Evolutionary conservation across 257 asterid genomes (phyloP).

Genomic region (Anisodus tanguticus): DNA sequence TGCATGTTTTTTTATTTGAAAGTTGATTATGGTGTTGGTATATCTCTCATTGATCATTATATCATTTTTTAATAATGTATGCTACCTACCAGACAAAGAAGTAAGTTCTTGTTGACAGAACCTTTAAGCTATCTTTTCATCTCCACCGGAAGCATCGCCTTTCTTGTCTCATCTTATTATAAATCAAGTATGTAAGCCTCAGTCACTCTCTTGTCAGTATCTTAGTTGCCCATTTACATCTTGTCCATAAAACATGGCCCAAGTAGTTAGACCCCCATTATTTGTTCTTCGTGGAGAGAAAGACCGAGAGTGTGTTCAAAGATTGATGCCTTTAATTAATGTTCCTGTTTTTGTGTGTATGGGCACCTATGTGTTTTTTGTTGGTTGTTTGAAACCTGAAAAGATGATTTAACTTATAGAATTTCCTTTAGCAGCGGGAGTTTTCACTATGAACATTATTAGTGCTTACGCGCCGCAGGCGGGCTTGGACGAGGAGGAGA

Average conservation of each 20-base stretch:
- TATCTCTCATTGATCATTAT: neutral
- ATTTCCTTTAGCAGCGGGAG: neutral
- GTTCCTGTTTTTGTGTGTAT: neutral
- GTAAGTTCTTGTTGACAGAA: neutral
- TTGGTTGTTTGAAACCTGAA: neutral
- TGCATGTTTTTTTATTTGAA: constrained; percentile 6
- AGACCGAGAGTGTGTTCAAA: neutral
- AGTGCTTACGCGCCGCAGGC: too few relatives aligned
- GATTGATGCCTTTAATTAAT: neutral
- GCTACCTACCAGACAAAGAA: neutral
- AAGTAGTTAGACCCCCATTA: neutral
- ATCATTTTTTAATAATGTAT: neutral
- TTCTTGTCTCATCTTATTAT: neutral
- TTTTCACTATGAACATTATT: too few relatives aligned
- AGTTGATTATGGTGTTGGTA: neutral
- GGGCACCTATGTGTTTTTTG: neutral
- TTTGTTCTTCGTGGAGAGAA: neutral
- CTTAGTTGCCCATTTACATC: constrained; percentile 18
- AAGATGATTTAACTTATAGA: constrained; percentile 23
- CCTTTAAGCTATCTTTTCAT: neutral
- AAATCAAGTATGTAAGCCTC: neutral
- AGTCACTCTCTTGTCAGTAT: neutral
- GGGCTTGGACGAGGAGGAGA: too few relatives aligned
- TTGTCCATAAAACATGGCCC: neutral
- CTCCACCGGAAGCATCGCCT: neutral